Conservation (phyloP, 257 asterid genomes). For the Przewalskia tangutica region DNA sequence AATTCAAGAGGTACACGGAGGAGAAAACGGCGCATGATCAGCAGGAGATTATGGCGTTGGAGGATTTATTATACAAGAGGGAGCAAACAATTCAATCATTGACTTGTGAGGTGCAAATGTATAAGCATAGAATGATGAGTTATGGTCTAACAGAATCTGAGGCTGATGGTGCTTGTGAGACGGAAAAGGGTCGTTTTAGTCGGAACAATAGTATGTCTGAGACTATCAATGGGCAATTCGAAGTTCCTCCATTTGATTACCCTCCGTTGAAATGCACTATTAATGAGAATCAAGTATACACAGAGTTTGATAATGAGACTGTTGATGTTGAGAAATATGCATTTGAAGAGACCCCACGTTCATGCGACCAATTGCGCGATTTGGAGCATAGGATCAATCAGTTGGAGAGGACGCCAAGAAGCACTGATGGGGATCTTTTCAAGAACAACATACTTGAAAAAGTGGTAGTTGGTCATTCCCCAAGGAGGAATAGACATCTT, state of each 20-base stretch:
- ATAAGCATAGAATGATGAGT: constrained; percentile 91
- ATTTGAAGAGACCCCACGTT: constrained; percentile 63
- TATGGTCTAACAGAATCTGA: constrained; percentile 79
- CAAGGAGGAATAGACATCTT: constrained; percentile 42
- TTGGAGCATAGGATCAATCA: constrained; percentile 71
- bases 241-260: constrained; percentile 47
- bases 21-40: constrained; percentile 93
- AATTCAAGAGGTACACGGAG: constrained; percentile 80
- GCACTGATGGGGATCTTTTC: constrained; percentile 48
- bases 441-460: constrained; percentile 57
- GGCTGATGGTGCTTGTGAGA: constrained; percentile 42
- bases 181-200: constrained; percentile 20
- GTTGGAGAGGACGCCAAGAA: constrained; percentile 70
- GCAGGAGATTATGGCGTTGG: constrained; percentile 57
- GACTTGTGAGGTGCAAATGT: constrained; percentile 70
- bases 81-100: constrained; percentile 73
- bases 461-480: constrained; percentile 82
- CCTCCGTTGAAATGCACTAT: constrained; percentile 76
- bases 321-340: constrained; percentile 75
- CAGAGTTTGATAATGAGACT: constrained; percentile 45
- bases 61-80: constrained; percentile 88
- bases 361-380: constrained; percentile 56
- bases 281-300: constrained; percentile 36
- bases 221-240: constrained; percentile 41
- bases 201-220: constrained; percentile 41